Evolutionary conservation across 345 rosid species (phyloP).

Genomic region (Bruguiera gymnorhiza): DNA sequence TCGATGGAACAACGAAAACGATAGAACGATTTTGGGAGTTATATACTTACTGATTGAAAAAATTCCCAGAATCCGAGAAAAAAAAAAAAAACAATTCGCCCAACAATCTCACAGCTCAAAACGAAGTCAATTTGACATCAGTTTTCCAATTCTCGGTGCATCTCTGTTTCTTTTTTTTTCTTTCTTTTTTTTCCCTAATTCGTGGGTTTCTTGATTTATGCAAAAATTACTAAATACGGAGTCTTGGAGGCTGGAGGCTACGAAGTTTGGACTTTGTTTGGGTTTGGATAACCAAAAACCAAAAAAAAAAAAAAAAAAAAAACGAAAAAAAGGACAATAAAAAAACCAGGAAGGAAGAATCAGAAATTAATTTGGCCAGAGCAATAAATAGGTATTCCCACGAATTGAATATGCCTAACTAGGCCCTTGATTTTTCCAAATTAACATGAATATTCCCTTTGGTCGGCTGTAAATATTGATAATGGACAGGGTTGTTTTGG

Average conservation of each 20-base stretch:
- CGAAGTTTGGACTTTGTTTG: constrained; percentile 8
- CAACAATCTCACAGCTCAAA: constrained; percentile 1
- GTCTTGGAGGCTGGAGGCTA: not conserved
- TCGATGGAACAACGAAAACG: not conserved
- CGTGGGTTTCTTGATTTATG: not conserved
- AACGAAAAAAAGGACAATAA: not conserved
- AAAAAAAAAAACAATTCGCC: not conserved
- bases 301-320: not conserved
- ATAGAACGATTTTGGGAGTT: constrained; percentile 1
- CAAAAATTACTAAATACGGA: no score
- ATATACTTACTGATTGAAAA: constrained; percentile 30
- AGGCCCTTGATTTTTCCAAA: not conserved
- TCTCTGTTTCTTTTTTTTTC: no score
- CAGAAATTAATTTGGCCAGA: not conserved
- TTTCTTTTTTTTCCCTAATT: not conserved
- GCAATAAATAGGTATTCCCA: constrained; percentile 29
- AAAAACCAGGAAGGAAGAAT: not conserved
- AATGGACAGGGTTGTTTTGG: not conserved
- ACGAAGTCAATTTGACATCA: not conserved
- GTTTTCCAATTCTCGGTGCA: not conserved
- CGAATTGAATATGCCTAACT: not conserved
- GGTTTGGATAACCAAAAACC: not conserved
- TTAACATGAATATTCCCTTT: not conserved
- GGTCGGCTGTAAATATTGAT: not conserved
- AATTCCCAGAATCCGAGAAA: constrained; percentile 3